Evolutionary conservation across 192 early-diverging fungal genomes (phyloP).

Genomic region (Dimargaris cristalligena): DNA sequence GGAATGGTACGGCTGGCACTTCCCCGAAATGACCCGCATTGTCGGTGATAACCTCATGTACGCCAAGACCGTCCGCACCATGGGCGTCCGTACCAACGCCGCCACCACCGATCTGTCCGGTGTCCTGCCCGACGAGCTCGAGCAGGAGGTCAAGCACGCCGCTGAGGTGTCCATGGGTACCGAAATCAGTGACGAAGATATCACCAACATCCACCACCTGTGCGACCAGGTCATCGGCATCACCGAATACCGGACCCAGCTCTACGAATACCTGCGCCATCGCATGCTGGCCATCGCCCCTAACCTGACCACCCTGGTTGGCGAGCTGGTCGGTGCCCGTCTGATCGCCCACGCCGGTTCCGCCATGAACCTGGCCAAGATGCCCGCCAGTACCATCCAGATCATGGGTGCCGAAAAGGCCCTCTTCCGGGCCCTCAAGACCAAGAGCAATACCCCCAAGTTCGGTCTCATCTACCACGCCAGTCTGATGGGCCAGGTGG

Average conservation of each 20-base stretch:
- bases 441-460: constrained; percentile 97
- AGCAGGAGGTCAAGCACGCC: constrained; percentile 84
- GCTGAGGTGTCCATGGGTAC: constrained; percentile 99
- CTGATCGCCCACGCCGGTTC: constrained; percentile 95
- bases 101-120: constrained; percentile 56
- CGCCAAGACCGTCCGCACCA: constrained; percentile 72
- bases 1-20: constrained; percentile 99
- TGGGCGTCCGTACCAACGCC: constrained; percentile 80
- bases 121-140: constrained; percentile 83
- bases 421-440: constrained; percentile 98
- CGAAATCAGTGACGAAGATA: constrained; percentile 91
- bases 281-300: constrained; percentile 85
- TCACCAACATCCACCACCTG: constrained; percentile 83
- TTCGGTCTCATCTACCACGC: constrained; percentile 98
- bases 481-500: constrained; percentile 88
- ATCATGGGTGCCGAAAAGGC: constrained; percentile 99
- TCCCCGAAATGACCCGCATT: constrained; percentile 96
- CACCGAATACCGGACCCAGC: constrained; percentile 83
- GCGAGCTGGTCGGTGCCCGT: constrained; percentile 95
- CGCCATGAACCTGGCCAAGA: constrained; percentile 92
- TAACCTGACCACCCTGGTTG: constrained; percentile 84
- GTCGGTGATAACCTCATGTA: constrained; percentile 91
- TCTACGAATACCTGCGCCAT: constrained; percentile 96
- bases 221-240: constrained; percentile 95
- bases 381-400: constrained; percentile 96